Conservation (phyloP, 169 alveolate species). For the Pseudocohnilembus persalinus region DNA sequence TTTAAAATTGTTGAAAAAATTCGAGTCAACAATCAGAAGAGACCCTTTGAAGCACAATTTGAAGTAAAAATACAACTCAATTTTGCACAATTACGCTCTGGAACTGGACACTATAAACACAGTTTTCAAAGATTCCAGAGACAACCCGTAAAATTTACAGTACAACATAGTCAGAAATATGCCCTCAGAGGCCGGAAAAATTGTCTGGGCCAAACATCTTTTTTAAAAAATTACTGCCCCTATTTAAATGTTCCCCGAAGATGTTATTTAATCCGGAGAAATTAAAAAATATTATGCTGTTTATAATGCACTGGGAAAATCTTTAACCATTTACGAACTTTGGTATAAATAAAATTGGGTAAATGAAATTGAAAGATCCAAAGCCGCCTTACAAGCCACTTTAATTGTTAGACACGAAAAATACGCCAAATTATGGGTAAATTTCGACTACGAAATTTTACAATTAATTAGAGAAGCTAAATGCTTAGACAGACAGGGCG, state of each 20-base stretch:
- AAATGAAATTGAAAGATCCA: conserved; percentile 89
- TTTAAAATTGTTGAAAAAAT: conserved; percentile 87
- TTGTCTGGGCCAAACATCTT: conserved; percentile 94
- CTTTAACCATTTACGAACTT: conserved; percentile 86
- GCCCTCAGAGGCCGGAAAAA: conserved; percentile 94
- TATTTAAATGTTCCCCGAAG: conserved; percentile 89
- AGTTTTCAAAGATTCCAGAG: conserved; percentile 85
- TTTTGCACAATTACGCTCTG: conserved; percentile 90
- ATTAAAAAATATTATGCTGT: conserved; percentile 78
- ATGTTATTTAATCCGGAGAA: conserved; percentile 72
- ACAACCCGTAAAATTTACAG: conserved; percentile 78
- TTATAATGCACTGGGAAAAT: conserved; percentile 87
- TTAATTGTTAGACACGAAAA: conserved; percentile 88
- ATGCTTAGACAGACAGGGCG: conserved; percentile 91
- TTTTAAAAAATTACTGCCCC: conserved; percentile 91
- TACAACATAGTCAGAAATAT: conserved; percentile 85
- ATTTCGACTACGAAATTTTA: conserved; percentile 90
- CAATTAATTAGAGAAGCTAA: conserved; percentile 94
- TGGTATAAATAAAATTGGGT: conserved; percentile 91
- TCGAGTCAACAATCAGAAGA: conserved; percentile 88
- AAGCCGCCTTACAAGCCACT: conserved; percentile 92
- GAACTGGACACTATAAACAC: conserved; percentile 88
- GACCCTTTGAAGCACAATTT: conserved; percentile 87
- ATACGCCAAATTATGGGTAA: conserved; percentile 89
- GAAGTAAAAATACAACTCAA: conserved; percentile 86